These are phyloP conservation scores for Amaranthus palmeri DNA, from an alignment of 148 eudicot genomes.

Conservation along the genomic window DNA sequence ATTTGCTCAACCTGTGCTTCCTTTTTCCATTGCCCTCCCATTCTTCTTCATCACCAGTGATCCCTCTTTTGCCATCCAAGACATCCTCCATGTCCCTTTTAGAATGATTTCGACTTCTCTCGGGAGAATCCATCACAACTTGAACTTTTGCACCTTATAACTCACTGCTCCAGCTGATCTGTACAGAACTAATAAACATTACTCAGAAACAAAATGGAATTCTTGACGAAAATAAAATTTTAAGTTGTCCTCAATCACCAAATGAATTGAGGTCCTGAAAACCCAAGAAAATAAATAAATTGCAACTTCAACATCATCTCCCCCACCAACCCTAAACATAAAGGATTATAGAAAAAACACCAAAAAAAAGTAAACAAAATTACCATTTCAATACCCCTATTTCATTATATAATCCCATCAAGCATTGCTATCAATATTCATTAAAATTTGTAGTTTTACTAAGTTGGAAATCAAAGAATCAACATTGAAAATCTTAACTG, in stretches of 20 bases:
- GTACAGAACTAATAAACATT: not conserved
- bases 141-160: not conserved
- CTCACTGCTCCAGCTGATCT: not conserved
- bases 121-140: conserved; percentile 51
- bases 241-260: not conserved
- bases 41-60: conserved; percentile 40
- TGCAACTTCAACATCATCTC: not conserved
- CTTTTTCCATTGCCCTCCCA: conserved; percentile 57
- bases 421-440: no score
- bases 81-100: conserved; percentile 40
- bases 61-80: conserved; percentile 38
- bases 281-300: not conserved
- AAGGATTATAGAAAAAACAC: no score
- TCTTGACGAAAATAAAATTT: not conserved
- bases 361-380: no score
- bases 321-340: not conserved
- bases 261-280: not conserved
- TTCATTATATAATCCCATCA: no score
- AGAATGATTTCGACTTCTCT: conserved; percentile 26
- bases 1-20: conserved; percentile 53
- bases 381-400: no score
- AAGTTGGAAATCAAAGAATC: no score
- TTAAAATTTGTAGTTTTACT: no score
- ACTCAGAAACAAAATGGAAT: not conserved
- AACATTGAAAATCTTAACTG: no score